Base-by-base conservation (phyloP, 306 rosid species). In the Purshia tridentata region DNA sequence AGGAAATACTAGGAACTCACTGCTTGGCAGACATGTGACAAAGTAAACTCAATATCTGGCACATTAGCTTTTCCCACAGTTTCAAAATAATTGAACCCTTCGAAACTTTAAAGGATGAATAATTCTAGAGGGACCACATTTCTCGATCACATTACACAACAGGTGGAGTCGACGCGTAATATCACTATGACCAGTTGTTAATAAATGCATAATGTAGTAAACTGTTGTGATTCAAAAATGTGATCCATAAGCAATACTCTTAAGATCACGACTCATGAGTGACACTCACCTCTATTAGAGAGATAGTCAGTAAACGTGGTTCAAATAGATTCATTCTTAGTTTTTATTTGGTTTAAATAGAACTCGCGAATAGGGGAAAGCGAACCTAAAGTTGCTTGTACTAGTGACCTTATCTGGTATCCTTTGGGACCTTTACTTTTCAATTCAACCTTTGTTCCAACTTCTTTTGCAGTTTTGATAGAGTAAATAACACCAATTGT, bases 351-450 rank as follows among this genome's bases (percentile, higher is more conserved):
- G 49, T n/a, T 9, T 56, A 60, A 57, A 77, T 41, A 52, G 20
- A 74, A 59, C 55, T 39, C 6, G 18, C 49, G 67, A 13, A 20
- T 54, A 20, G 46, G n/a, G 53, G 41, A 74, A 55, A 42, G 18
- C 72, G 76, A 69, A 90, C 98, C 98, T 80, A 89, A 84, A 76
- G 97, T 97, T 68, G 97, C 97, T 73, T 77, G 78, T 59, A 93
- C 96, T 86, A 89, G 97, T 60, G 98, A 91, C 80, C 91, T 90
- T 61, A 93, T 85, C 71, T 80, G 81, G 80, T 90, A 97, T 69
- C 97, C 97, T 82, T 87, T 93, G 96, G 96, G 18, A 93, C 98
- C 52, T 86, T 89, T 96, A 88, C 83, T 39, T 14, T 66, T 57
- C 87, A 78, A 11, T 58, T 82, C 74, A 13, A 16, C 35, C 51